Evolutionary conservation across 176 grass and related monocot species (phyloP), one percentile per base, ranked within the genome.

Genomic region (Pontederia crassipes): DNA sequence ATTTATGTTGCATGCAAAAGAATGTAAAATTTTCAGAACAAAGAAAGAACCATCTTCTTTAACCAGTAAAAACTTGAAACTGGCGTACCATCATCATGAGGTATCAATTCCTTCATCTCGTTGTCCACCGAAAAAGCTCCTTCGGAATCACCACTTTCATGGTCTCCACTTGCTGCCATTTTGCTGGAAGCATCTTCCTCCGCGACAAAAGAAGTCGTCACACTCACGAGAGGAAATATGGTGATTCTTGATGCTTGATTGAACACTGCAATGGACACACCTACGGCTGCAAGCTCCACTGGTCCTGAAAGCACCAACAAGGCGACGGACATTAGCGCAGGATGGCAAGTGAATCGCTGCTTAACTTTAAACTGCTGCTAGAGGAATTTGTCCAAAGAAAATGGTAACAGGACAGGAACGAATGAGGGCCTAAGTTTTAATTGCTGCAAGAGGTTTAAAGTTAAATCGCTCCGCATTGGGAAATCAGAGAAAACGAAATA

Each of bases 181-280:
- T 56, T 64, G 35, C 32, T 64, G 11, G 74, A 20, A 47, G 54
- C 62, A 27, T 35, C 78, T 55, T 91, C 92, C 67, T 97, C 87
- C 0, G 92, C 92, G 46, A 97, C 87, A 78, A 85, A 97, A 49
- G 92, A 97, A 53, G 92, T 97, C 54, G 92, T 81, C 40, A 90
- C 80, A 60, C 92, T 97, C 17, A 97, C 73, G 57, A 97, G 59
- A 17, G 92, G 92, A 64, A 87, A 90, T 27, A 90, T 97, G 61
- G 85, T 87, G 78, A 97, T 80, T 80, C 83, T 97, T 16, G 92
- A 97, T 13, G 84, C 55, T 29, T 90, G 85, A 67, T 97, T 97
- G 32, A 90, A 97, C 74, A 97, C 84, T 1, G 92, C 85, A 48
- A 97, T 83, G 48, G 86, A 82, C 59, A 97, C 80, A 40, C 87